Evolutionary conservation across 2,329 filamentous ascomycete genomes (phyloP).

Genomic region (Talaromyces verruculosus): DNA sequence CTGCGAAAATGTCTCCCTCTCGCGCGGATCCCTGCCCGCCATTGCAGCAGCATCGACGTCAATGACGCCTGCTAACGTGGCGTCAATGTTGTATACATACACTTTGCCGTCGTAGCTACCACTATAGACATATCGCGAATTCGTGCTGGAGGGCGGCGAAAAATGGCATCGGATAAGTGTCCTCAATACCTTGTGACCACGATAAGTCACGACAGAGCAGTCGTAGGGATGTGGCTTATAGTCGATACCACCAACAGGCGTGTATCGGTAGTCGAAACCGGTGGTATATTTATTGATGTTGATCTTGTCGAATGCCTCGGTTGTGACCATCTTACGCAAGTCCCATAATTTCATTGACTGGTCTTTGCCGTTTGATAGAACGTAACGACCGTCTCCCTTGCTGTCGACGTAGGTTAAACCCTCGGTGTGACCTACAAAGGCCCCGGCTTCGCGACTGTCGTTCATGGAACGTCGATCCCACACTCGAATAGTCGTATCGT

Average conservation of each 20-base stretch:
- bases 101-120: constrained; percentile 88
- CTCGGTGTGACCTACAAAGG: constrained; percentile 65
- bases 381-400: constrained; percentile 85
- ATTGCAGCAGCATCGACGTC: constrained; percentile 71
- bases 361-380: constrained; percentile 92
- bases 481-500: constrained; percentile 90
- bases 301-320: constrained; percentile 57
- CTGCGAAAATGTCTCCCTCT: constrained; percentile 53
- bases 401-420: constrained; percentile 69
- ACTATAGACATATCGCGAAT: constrained; percentile 89
- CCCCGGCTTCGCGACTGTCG: constrained; percentile 61
- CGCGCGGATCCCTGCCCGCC: constrained; percentile 58
- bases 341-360: constrained; percentile 99
- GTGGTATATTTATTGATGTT: constrained; percentile 56
- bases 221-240: constrained; percentile 73
- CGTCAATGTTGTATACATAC: constrained; percentile 91
- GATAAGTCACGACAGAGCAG: constrained; percentile 90
- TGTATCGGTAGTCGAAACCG: constrained; percentile 64
- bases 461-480: constrained; percentile 81
- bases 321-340: constrained; percentile 80
- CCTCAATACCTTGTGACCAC: constrained; percentile 82
- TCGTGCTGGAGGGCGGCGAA: constrained; percentile 78
- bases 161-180: constrained; percentile 96
- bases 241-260: constrained; percentile 54
- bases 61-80: constrained; percentile 73